These are phyloP conservation scores for Anthoceros angustus DNA, from an alignment of 225 moss, liverwort and hornwort genomes.

Conservation along the genomic window DNA sequence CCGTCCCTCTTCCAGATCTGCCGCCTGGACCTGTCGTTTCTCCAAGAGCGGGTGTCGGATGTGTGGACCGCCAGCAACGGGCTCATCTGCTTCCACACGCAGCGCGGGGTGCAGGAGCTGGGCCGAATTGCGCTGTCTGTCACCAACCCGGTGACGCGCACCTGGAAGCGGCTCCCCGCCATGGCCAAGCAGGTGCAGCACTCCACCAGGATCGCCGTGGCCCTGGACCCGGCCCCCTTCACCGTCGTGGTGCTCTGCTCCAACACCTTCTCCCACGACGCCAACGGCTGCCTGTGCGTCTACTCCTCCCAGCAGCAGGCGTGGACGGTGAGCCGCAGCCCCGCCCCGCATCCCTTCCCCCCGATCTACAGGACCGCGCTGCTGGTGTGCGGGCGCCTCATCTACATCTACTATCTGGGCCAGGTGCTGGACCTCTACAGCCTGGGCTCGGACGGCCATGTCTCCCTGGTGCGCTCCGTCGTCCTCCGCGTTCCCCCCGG, in stretches of 20 bases:
- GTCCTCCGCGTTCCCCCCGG: background rate
- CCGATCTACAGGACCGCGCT: conserved; percentile 5
- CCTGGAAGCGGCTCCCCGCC: conserved; percentile 2
- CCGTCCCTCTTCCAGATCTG: conserved; percentile 2
- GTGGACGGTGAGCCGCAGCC: background rate
- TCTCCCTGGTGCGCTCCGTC: background rate
- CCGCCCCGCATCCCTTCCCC: background rate
- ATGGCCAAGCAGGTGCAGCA: background rate
- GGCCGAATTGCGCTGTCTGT: background rate
- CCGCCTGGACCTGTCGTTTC: background rate
- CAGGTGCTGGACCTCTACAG: conserved; percentile 2
- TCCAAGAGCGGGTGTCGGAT: background rate
- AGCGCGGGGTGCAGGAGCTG: background rate
- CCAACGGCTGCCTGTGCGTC: background rate
- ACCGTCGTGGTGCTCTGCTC: background rate
- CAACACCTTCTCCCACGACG: background rate
- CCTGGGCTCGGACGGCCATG: background rate
- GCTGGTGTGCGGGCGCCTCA: background rate
- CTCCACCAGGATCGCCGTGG: background rate
- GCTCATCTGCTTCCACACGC: conserved; percentile 3
- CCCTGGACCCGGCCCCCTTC: conserved; percentile 2
- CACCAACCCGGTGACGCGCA: background rate
- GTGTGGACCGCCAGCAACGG: conserved; percentile 1
- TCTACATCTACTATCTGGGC: background rate
- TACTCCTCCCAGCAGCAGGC: background rate